Percentiles rank a stretch among this genome's conserved stretches.
phyloP scores from a whole-genome alignment of 768 basidiomycete species.

The Sarcomyxa edulis region DNA sequence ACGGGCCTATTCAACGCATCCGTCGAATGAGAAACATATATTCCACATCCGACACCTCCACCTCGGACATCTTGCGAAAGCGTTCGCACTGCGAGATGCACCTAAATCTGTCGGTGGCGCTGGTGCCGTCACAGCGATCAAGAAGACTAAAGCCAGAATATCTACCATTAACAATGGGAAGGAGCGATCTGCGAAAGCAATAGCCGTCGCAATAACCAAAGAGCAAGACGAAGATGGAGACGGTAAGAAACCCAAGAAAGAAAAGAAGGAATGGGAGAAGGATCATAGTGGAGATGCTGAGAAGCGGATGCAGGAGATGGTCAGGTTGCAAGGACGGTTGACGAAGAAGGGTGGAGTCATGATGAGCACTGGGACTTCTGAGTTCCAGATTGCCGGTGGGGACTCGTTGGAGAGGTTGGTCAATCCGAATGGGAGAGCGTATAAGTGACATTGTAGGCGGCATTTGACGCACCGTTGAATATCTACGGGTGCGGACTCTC shows the following conservation, averaged over 20 bases:
- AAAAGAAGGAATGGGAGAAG: constrained; percentile 35
- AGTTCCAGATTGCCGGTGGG: constrained; percentile 75
- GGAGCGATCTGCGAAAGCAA: constrained; percentile 16
- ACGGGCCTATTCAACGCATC: constrained; percentile 96
- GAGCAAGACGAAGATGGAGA: too few species aligned
- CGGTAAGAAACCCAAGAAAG: constrained; percentile 6
- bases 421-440: neutral
- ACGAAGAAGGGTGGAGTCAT: constrained; percentile 77
- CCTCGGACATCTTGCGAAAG: constrained; percentile 90
- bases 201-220: too few species aligned
- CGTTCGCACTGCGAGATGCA: constrained; percentile 86
- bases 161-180: constrained; percentile 12
- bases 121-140: constrained; percentile 12
- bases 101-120: constrained; percentile 46
- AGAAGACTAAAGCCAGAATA: constrained; percentile 13
- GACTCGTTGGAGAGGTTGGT: constrained; percentile 59
- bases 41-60: constrained; percentile 95
- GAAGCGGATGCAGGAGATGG: constrained; percentile 80
- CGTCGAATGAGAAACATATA: constrained; percentile 90
- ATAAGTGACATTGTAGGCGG: too few species aligned
- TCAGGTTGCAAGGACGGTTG: constrained; percentile 76
- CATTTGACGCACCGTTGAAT: too few species aligned
- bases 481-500: too few species aligned
- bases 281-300: constrained; percentile 56
- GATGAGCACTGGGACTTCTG: constrained; percentile 58